Conservation (phyloP, 768 basidiomycete genomes). For the Grammothele lineata region DNA sequence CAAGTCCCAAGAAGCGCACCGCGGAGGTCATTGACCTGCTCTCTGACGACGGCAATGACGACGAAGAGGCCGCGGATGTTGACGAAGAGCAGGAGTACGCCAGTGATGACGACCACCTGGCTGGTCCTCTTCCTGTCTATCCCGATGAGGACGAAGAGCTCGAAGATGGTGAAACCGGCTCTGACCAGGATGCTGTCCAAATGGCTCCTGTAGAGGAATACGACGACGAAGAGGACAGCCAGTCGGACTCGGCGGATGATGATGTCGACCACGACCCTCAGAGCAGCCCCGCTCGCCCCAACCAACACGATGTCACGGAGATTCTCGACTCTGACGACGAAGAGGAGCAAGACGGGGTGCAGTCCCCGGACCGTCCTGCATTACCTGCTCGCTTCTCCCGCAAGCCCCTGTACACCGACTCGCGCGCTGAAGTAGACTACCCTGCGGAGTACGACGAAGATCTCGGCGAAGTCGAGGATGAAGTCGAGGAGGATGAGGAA, state of each 20-base stretch:
- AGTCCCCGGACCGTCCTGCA: neutral
- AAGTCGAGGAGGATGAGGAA: conserved; percentile 38
- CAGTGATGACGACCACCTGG: neutral
- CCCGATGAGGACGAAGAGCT: conserved; percentile 3
- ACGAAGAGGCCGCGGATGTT: conserved; percentile 2
- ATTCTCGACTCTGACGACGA: conserved; percentile 11
- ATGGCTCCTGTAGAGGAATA: conserved; percentile 1
- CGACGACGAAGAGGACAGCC: neutral
- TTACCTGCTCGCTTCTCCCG: conserved; percentile 10
- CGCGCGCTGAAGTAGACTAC: conserved; percentile 11
- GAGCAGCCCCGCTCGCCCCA: conserved; percentile 1
- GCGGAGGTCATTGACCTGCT: conserved; percentile 23
- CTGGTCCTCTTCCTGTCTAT: neutral
- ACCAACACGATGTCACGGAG: conserved; percentile 1
- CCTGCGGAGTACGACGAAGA: neutral
- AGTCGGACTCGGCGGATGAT: conserved; percentile 11
- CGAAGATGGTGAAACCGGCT: conserved; percentile 5
- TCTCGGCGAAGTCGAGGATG: conserved; percentile 7
- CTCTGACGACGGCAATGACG: conserved; percentile 8
- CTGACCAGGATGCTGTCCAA: conserved; percentile 4
- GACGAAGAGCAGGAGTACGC: conserved; percentile 2
- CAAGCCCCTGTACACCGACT: conserved; percentile 4
- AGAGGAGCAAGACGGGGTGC: neutral
- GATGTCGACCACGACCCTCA: conserved; percentile 1
- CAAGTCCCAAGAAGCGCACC: conserved; percentile 6